Evolutionary conservation across 78 protist genomes (phyloP).

Genomic region (Tieghemostelium lacteum): DNA sequence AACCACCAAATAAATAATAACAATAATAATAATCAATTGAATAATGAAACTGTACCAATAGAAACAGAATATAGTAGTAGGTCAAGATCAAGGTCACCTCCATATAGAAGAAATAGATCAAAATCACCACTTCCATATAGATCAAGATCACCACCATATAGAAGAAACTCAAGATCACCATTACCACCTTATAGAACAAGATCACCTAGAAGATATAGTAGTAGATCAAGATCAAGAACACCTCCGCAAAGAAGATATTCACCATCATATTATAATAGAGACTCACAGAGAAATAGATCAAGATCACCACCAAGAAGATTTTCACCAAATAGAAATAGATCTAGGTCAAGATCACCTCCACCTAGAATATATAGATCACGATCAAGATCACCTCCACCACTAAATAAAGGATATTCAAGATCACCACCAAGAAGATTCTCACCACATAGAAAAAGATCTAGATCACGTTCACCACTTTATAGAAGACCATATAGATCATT

Average conservation of each 20-base stretch:
- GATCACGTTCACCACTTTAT: background rate
- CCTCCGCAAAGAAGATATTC: background rate
- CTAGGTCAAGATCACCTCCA: conserved; percentile 4
- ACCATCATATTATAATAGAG: background rate
- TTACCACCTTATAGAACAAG: background rate
- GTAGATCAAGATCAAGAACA: background rate
- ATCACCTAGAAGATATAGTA: background rate
- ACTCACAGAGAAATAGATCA: background rate
- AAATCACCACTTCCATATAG: background rate
- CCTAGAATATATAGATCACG: background rate
- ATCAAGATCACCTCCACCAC: background rate
- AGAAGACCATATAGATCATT: background rate
- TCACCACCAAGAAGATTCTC: background rate
- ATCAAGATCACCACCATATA: background rate
- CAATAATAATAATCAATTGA: too few species aligned
- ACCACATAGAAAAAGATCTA: background rate
- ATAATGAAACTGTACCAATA: too few species aligned
- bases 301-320: conserved; percentile 11
- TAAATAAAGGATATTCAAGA: background rate
- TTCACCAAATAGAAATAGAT: background rate
- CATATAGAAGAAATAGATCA: conserved; percentile 14
- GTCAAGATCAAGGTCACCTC: conserved; percentile 28
- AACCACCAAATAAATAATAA: too few species aligned
- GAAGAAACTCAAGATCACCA: conserved; percentile 18
- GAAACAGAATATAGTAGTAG: too few species aligned